A percentile compares a stretch with the other conserved stretches of the same genome.
These are phyloP conservation scores for Fusarium caatingaense DNA, from an alignment of 2,329 filamentous ascomycete genomes.

Conservation along the genomic window DNA sequence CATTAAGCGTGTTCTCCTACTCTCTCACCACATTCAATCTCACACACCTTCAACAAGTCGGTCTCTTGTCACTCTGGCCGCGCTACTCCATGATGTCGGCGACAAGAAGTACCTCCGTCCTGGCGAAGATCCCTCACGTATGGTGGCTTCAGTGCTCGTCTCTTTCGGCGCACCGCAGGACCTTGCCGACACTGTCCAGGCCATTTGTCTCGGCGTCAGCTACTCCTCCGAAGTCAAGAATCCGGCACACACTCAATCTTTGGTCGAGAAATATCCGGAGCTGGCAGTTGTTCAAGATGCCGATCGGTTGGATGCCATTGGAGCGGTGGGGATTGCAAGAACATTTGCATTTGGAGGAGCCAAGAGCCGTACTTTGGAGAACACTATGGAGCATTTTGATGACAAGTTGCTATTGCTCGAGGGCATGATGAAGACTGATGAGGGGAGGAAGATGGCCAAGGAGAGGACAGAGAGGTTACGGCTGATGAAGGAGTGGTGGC, in stretches of 20 bases:
- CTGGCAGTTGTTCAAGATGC: conserved; percentile 88
- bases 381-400: conserved; percentile 78
- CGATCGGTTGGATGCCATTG: conserved; percentile 90
- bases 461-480: conserved; percentile 65
- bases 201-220: conserved; percentile 80
- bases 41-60: conserved; percentile 55
- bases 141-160: conserved; percentile 66
- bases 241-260: conserved; percentile 66
- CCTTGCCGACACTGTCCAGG: conserved; percentile 75
- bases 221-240: conserved; percentile 79
- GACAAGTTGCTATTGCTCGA: conserved; percentile 78
- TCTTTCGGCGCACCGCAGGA: conserved; percentile 65
- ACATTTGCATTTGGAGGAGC: conserved; percentile 74
- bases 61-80: conserved; percentile 72
- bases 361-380: conserved; percentile 67
- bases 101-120: conserved; percentile 82
- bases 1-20: conserved; percentile 80
- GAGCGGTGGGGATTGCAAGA: conserved; percentile 84
- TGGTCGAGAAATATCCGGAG: conserved; percentile 72
- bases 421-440: conserved; percentile 72
- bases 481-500: conserved; percentile 69
- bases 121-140: conserved; percentile 66
- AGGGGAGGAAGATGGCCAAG: conserved; percentile 64
- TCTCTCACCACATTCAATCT: conserved; percentile 74
- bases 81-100: conserved; percentile 87